Conservation (phyloP, 805 yeast genomes). For the Wickerhamomyces queroliae region DNA sequence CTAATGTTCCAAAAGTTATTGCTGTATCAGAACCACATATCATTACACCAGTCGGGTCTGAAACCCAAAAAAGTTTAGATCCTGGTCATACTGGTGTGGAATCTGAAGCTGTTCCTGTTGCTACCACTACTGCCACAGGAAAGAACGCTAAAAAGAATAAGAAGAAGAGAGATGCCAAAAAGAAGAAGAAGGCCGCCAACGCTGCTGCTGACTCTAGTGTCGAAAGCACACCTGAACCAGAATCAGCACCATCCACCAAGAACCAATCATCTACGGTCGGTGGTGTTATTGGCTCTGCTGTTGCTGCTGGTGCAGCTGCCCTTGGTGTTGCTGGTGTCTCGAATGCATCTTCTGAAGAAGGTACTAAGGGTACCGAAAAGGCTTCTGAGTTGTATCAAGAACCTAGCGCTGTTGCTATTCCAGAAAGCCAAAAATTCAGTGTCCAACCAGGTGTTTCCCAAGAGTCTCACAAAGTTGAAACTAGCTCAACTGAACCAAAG, state of each 20-base stretch:
- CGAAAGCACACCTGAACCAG: neutral
- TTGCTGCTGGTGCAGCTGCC: neutral
- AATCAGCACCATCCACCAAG: neutral
- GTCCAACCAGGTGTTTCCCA: neutral
- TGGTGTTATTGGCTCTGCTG: neutral
- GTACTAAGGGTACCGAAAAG: neutral
- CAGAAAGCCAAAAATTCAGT: neutral
- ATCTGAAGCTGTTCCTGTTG: neutral
- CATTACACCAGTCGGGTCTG: neutral
- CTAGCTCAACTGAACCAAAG: neutral
- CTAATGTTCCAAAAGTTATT: neutral
- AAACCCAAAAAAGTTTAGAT: neutral
- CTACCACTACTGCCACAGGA: neutral
- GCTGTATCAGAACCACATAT: neutral
- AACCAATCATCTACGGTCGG: neutral
- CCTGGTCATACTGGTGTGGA: neutral
- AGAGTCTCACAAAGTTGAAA: neutral
- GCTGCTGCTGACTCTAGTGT: neutral
- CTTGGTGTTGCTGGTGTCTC: neutral
- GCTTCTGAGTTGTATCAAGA: neutral
- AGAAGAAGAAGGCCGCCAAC: neutral
- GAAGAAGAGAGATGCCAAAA: neutral
- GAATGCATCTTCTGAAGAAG: neutral
- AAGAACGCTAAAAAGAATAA: neutral
- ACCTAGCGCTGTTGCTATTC: neutral